Evolutionary conservation across 176 grass and related monocot genomes (phyloP).

Genomic region (Oryza brachyantha): DNA sequence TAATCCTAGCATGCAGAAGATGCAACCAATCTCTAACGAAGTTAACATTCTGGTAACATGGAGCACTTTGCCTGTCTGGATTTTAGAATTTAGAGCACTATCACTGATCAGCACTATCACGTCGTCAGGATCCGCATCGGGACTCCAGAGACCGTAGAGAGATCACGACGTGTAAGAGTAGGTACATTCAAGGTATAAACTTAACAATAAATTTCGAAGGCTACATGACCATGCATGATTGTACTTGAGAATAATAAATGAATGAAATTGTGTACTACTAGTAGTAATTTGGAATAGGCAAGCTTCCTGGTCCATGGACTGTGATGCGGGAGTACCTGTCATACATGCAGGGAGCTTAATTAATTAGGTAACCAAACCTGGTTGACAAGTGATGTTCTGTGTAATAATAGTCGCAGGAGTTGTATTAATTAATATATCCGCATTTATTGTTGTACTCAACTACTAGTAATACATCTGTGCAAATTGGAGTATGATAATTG

Average conservation of each 20-base stretch:
- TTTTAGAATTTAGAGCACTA: too few relatives aligned
- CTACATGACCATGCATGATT: neutral
- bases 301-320: neutral
- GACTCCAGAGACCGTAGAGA: neutral
- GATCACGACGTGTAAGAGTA: neutral
- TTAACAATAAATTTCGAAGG: neutral
- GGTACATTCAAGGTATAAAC: neutral
- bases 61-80: neutral
- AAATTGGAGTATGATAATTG: neutral
- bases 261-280: neutral
- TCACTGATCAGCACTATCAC: neutral
- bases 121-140: neutral
- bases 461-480: conserved; percentile 10
- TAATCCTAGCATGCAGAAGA: neutral
- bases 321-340: neutral
- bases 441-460: neutral
- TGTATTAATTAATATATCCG: neutral
- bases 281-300: neutral
- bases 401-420: neutral
- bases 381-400: neutral
- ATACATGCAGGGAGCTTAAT: neutral
- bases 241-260: neutral
- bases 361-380: neutral
- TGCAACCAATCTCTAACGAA: neutral
- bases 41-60: neutral